These are phyloP conservation scores for Macrotyloma uniflorum DNA, from an alignment of 306 rosid species.

Conservation along the genomic window DNA sequence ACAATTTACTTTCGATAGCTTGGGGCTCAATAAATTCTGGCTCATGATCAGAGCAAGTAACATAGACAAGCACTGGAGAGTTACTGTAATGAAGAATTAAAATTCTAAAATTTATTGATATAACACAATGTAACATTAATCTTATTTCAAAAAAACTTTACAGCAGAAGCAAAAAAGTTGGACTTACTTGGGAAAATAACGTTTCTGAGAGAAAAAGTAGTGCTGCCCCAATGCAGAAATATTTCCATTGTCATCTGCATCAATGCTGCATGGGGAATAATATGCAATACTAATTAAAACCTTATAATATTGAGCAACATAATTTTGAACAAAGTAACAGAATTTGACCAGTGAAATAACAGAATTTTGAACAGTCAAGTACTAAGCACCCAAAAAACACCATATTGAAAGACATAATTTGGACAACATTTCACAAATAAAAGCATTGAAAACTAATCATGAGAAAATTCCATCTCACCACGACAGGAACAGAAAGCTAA, in stretches of 20 bases:
- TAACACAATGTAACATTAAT: conserved; percentile 15
- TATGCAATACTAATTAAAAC: conserved; percentile 30
- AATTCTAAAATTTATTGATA: not conserved
- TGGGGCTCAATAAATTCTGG: not conserved
- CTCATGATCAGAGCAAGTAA: conserved; percentile 15
- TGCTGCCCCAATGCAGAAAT: conserved; percentile 34
- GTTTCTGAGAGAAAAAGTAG: conserved; percentile 31
- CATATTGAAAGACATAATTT: not conserved
- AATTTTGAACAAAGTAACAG: not conserved
- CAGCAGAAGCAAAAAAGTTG: conserved; percentile 12
- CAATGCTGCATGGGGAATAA: conserved; percentile 44
- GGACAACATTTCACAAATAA: not conserved
- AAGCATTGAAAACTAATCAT: not conserved
- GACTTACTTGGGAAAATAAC: conserved; percentile 57
- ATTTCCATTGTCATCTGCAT: conserved; percentile 34
- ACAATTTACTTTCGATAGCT: conserved; percentile 7
- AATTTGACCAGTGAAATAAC: not conserved
- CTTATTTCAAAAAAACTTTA: not conserved
- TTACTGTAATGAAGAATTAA: not conserved
- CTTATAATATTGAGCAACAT: not conserved
- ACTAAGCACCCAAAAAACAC: not conserved
- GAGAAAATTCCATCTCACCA: not conserved
- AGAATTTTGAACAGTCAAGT: not conserved
- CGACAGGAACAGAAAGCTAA: not conserved
- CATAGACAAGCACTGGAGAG: conserved; percentile 8